phyloP scores from a whole-genome alignment of 768 basidiomycete species.

The Xanthoconium stramineum region DNA sequence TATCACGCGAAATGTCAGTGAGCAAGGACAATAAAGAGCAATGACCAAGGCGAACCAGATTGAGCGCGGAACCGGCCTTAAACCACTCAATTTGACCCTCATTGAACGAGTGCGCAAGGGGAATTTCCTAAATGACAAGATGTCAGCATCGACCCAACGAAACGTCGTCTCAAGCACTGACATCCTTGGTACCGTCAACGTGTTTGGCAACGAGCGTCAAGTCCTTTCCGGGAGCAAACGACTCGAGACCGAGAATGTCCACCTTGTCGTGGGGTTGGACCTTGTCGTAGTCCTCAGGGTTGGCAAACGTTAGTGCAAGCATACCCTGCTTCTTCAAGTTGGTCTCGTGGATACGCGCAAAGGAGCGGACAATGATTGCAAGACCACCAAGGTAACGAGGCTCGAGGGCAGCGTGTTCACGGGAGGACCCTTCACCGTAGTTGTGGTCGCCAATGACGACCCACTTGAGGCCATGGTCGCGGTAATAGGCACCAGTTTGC shows the following conservation, averaged over 20 bases:
- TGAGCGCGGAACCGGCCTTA: conserved; percentile 94
- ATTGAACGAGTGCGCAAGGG: conserved; percentile 92
- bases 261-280: conserved; percentile 83
- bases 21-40: neutral
- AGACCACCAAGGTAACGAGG: conserved; percentile 93
- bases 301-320: conserved; percentile 91
- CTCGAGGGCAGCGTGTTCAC: conserved; percentile 96
- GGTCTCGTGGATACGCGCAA: conserved; percentile 97
- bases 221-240: conserved; percentile 90
- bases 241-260: conserved; percentile 83
- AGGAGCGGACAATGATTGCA: conserved; percentile 94
- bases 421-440: conserved; percentile 98
- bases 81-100: conserved; percentile 98
- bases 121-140: conserved; percentile 48
- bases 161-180: conserved; percentile 26
- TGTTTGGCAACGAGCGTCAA: conserved; percentile 82
- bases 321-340: conserved; percentile 99
- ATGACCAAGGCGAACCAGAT: conserved; percentile 56
- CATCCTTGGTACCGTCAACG: conserved; percentile 70
- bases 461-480: conserved; percentile 89
- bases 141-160: conserved; percentile 8
- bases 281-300: conserved; percentile 94
- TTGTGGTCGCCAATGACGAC: conserved; percentile 95
- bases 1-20: conserved; percentile 4
- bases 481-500: conserved; percentile 82